A percentile compares a stretch with the other conserved stretches of the same genome.
These are phyloP conservation scores for Glycyrrhiza uralensis DNA, from an alignment of 306 rosid species.

Conservation along the genomic window DNA sequence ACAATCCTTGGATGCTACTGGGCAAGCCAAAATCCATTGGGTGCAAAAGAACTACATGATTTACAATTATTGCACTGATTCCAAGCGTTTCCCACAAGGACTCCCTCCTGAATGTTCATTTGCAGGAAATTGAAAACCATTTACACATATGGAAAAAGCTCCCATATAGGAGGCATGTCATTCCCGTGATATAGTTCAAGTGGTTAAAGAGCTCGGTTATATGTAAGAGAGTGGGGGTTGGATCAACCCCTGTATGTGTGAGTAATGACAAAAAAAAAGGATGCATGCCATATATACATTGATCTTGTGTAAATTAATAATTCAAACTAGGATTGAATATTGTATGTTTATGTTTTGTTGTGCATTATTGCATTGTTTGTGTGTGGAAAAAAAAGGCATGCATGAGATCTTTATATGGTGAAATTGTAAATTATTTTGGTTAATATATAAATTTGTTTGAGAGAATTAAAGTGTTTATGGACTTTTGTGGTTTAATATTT, in stretches of 20 bases:
- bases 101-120: slow-evolving; percentile 34
- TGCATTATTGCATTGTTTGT: slow-evolving; percentile 3
- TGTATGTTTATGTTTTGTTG: background rate
- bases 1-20: slow-evolving; percentile 33
- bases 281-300: background rate
- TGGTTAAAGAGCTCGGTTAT: too few species aligned
- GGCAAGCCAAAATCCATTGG: slow-evolving; percentile 38
- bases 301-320: too few species aligned
- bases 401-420: background rate
- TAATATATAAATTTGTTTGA: background rate
- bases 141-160: background rate
- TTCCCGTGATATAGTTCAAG: too few species aligned
- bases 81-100: slow-evolving; percentile 48
- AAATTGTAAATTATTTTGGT: background rate
- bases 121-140: background rate
- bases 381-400: background rate
- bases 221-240: too few species aligned
- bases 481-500: background rate
- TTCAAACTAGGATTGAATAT: too few species aligned
- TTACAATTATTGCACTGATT: slow-evolving; percentile 50
- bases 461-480: background rate
- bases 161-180: too few species aligned
- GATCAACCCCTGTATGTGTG: too few species aligned
- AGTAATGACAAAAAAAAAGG: too few species aligned
- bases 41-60: slow-evolving; percentile 50